Evolutionary conservation across 441 rosid species (phyloP).

Genomic region (Francoa sonchifolia): DNA sequence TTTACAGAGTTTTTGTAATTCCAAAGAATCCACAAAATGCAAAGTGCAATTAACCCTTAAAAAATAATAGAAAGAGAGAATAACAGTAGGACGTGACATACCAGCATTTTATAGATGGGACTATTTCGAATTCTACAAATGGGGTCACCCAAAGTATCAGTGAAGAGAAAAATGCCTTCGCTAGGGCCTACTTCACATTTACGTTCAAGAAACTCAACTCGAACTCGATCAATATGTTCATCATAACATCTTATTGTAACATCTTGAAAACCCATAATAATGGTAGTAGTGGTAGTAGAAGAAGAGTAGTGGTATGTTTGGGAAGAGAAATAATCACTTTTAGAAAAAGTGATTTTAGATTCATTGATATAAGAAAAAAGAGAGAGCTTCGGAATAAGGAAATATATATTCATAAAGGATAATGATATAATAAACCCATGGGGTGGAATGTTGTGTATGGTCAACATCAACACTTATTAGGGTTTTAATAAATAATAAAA

Average conservation of each 20-base stretch:
- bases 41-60: neutral
- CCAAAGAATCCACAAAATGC: too few relatives aligned
- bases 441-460: constrained; percentile 23
- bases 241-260: constrained; percentile 46
- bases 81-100: constrained; percentile 11
- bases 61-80: neutral
- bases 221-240: constrained; percentile 29
- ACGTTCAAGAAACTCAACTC: constrained; percentile 44
- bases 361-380: too few relatives aligned
- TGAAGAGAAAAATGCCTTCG: constrained; percentile 39
- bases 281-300: neutral
- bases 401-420: too few relatives aligned
- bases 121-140: constrained; percentile 65
- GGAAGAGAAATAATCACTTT: too few relatives aligned
- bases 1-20: too few relatives aligned
- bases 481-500: too few relatives aligned
- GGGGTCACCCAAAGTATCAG: constrained; percentile 79
- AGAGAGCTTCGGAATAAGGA: too few relatives aligned
- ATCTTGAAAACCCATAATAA: constrained; percentile 18
- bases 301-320: too few relatives aligned
- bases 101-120: constrained; percentile 64
- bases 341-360: too few relatives aligned
- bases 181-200: constrained; percentile 64
- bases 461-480: constrained; percentile 22
- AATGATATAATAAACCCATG: too few relatives aligned